Evolutionary conservation across 495 filamentous ascomycete genomes (phyloP).

Genomic region (Daldinia loculata): DNA sequence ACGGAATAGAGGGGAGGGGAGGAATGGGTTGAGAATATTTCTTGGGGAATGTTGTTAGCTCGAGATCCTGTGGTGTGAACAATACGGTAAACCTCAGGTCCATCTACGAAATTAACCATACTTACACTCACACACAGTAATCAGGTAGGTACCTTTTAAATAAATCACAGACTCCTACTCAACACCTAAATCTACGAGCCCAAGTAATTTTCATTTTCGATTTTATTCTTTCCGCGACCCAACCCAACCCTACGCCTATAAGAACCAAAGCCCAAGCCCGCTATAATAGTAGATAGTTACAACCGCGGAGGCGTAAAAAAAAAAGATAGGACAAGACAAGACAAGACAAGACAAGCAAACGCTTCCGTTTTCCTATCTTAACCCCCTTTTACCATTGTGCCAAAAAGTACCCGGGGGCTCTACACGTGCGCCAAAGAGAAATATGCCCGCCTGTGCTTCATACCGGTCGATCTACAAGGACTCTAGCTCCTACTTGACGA

Average conservation of each 20-base stretch:
- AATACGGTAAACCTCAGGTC: too few relatives aligned
- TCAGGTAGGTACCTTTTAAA: too few relatives aligned
- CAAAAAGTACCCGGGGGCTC: background rate
- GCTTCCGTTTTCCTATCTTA: background rate
- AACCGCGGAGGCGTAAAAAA: background rate
- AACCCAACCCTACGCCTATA: background rate
- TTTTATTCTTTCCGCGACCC: background rate
- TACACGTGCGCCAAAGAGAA: slow-evolving; percentile 11
- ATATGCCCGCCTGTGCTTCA: slow-evolving; percentile 22
- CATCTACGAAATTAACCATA: too few relatives aligned
- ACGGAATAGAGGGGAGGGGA: too few relatives aligned
- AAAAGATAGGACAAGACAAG: background rate
- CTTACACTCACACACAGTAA: too few relatives aligned
- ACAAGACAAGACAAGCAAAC: background rate
- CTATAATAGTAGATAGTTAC: background rate
- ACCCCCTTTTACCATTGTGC: background rate
- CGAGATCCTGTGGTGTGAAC: too few relatives aligned
- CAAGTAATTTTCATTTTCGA: background rate
- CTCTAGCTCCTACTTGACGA: slow-evolving; percentile 33
- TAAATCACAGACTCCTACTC: too few relatives aligned
- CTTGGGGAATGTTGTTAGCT: too few relatives aligned
- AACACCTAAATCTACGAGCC: background rate
- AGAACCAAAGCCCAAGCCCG: background rate
- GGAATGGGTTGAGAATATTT: too few relatives aligned
- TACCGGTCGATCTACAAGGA: slow-evolving; percentile 8